Evolutionary conservation across 805 yeast genomes (phyloP).

Genomic region (Ogataea ramenticola): DNA sequence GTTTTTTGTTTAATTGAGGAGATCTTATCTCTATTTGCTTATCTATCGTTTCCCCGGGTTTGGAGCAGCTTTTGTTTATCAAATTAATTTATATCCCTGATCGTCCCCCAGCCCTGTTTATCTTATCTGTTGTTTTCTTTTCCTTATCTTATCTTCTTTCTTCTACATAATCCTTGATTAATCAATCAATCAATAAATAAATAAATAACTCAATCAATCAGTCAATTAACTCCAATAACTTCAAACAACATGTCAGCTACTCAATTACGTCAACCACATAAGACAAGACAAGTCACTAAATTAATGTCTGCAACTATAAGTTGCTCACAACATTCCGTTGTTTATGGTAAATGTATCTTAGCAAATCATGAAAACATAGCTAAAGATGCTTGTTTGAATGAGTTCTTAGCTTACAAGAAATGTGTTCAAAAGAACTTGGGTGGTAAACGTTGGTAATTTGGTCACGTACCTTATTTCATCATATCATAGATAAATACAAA

Average conservation of each 20-base stretch:
- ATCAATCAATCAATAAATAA: background rate
- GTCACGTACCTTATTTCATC: no score
- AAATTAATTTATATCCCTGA: background rate
- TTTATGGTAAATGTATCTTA: slow-evolving; percentile 51
- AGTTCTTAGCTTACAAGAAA: slow-evolving; percentile 40
- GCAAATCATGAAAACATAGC: slow-evolving; percentile 41
- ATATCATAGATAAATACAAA: no score
- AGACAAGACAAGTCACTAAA: slow-evolving; percentile 23
- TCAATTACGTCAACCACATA: slow-evolving; percentile 11
- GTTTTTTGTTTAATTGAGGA: no score
- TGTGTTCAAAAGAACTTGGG: slow-evolving; percentile 39
- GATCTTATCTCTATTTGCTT: no score
- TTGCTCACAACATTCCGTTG: slow-evolving; percentile 23
- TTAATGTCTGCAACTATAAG: slow-evolving; percentile 23
- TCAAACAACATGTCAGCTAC: slow-evolving; percentile 3
- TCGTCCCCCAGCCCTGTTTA: background rate
- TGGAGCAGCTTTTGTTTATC: background rate
- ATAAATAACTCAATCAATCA: no score
- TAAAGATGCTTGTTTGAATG: slow-evolving; percentile 45
- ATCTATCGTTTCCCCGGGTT: background rate
- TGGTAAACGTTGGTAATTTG: slow-evolving; percentile 23
- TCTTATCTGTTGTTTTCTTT: background rate
- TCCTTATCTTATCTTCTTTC: background rate
- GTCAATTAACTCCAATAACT: background rate
- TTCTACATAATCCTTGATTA: background rate